Evolutionary conservation across 129 eudicot species (phyloP), one percentile per base, ranked within the genome.

Genomic region (Artemisia tridentata): DNA sequence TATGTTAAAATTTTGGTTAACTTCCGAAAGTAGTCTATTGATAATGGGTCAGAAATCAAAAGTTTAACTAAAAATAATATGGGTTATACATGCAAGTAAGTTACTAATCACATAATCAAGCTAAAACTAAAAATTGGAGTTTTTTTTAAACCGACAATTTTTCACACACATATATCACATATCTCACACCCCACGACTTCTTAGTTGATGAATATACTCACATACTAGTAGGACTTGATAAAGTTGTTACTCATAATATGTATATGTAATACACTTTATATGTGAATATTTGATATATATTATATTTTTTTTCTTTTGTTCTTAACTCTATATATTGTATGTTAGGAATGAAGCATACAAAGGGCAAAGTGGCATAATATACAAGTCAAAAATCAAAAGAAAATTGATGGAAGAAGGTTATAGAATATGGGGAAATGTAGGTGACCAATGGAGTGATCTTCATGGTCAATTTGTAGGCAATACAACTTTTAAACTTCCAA

Each of bases 401-500:
- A 80, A 85, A 70, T 57, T 90, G 67, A 78, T 72, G 27, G 86
- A 61, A 79, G 75, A 86, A 72, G 97, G 97, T 3, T 87, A 85
- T 63, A 85, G 91, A 45, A 85, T 90, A 41, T 81, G 89, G 95
- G 97, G 97, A 19, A 90, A 90, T 54, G 86, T 85, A 8, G 97
- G 97, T 72, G 97, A 90, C 54, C 97, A 90, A 72, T 90, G 97
- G 97, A 87, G 89, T 83, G 97, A 90, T 75, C 85, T 87, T 19
- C 86, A 79, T 67, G 97, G 97, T 7, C 73, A 87, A 60, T 85
- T 21, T 74, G 38, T 54, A 0, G 95, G 91, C 65, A 79, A 77
- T 45, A 83, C 84, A 14, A 81, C 97, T 34, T 90, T 90, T 61
- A 90, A 90, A 68, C 82, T 90, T 52, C 91, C 97, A 18, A 90